Percentiles rank a stretch among this genome's conserved stretches.
Evolutionary conservation across 31 red algal genomes (phyloP).

Genomic region (Odonthalia washingtoniensis): DNA sequence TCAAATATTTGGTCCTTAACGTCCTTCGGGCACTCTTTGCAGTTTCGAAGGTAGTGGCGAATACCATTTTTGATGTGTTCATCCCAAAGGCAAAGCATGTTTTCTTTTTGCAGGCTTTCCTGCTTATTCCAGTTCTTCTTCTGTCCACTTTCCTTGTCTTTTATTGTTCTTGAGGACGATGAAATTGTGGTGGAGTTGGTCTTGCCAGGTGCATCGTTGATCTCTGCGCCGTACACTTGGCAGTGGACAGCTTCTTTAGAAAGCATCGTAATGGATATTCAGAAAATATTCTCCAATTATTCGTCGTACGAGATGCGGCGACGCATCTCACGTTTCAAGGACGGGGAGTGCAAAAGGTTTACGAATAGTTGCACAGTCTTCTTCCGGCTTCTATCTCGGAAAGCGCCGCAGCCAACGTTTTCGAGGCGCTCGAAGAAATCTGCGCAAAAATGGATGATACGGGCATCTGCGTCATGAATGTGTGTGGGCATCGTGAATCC

Average conservation of each 20-base stretch:
- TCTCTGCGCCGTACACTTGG: slow-evolving; percentile 34
- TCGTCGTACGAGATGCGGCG: slow-evolving; percentile 26
- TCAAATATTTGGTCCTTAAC: too few relatives aligned
- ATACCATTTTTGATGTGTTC: slow-evolving; percentile 35
- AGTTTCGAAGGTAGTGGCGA: too few relatives aligned
- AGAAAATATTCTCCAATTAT: slow-evolving; percentile 33
- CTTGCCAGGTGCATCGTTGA: not conserved
- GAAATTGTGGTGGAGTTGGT: not conserved
- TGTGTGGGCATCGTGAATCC: too few relatives aligned
- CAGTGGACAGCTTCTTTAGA: slow-evolving; percentile 41
- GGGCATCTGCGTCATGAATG: too few relatives aligned
- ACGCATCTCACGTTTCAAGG: slow-evolving; percentile 42
- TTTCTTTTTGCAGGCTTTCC: not conserved
- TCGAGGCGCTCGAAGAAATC: slow-evolving; percentile 65
- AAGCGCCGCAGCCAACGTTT: slow-evolving; percentile 17
- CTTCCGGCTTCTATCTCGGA: too few relatives aligned
- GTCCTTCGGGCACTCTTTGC: too few relatives aligned
- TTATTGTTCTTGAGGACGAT: not conserved
- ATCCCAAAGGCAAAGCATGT: slow-evolving; percentile 7
- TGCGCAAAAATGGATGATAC: slow-evolving; percentile 27
- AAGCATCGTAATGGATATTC: slow-evolving; percentile 31
- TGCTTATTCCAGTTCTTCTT: not conserved
- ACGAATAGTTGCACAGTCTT: slow-evolving; percentile 22
- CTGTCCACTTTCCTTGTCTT: not conserved
- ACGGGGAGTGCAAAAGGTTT: slow-evolving; percentile 18